Evolutionary conservation across 768 basidiomycete species (phyloP), one percentile per base, ranked within the genome.

Genomic region (Lentinula boryana): DNA sequence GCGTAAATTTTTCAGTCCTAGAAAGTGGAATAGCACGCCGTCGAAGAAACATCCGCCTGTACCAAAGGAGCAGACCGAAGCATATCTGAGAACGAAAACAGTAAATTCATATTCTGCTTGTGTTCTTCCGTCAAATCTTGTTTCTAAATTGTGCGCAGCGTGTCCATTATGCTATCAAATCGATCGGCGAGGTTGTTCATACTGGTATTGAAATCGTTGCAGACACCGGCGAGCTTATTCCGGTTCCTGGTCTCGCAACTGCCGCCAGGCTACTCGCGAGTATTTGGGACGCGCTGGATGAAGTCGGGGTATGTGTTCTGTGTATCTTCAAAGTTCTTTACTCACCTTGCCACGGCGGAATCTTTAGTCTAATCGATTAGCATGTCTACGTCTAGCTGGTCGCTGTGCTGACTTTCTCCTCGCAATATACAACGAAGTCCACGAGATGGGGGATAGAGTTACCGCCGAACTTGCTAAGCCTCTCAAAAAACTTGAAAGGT

Each of bases 301-400:
- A 50, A 50, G 58, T 59, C 35, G 58, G 49, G 12, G 58, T 59
- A 36, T n/a, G 58, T 50, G 16, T 6, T 7, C 15, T 38, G 4
- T 36, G 7, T 41, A 5, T 36, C 18, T 51, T 6, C n/a, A 33
- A 9, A 18, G 7, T 35, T 46, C 21, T 13, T 35, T 13, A 50
- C 8, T 23, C 36, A 32, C 16, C 16, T 35, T 50, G 21, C 7
- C n/a, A 21, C 12, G 18, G 18, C 16, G 36, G 13, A 33, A n/a
- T 35, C 3, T 40, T 27, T 56, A 82, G 81, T 74, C 75, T 38
- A 83, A 83, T 61, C 72, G 79, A n/a, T 66, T 80, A 9, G 75
- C 78, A 4, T 82, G 78, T 65, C 66, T 83, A 55, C 80, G 79
- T n/a, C 70, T 83, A 33, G 79, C 79, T 0, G 79, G 80, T 61